Base-by-base conservation (phyloP, 108 stramenopile species). In the Cyclotella atomus region DNA sequence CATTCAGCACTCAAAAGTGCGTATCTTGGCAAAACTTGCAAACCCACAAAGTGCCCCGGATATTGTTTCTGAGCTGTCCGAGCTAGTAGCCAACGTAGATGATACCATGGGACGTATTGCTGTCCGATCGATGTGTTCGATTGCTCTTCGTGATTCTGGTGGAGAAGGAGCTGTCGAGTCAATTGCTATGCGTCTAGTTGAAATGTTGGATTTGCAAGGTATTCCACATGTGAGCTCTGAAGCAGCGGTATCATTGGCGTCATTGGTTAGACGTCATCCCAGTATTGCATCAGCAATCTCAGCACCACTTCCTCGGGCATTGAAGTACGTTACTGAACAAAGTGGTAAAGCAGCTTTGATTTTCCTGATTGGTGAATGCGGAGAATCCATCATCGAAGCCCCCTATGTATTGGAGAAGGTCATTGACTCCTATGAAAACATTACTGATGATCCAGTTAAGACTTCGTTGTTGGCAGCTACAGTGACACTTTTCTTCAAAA, bases 361-460 rank as follows among this genome's bases (percentile, higher is more conserved):
- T 30, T 98, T 94, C 80, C 79, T 99, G 68, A 64, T 99, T 17
- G 99, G 98, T n/a, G 98, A 99, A 83, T 98, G 93, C 72, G 98
- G 98, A 16, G 91, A 89, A 16, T 73, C 92, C 27, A 84, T 99
- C 30, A 65, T 77, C 21, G 96, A 97, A 54, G 98, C 98, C 2
- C 99, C 99, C 0, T 99, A 99, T 82, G 83, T 95, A n/a, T 73
- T 99, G 46, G 99, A 99, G 79, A 93, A 89, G 55, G 79, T 96
- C 28, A 94, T 94, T 71, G 91, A 94, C 77, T 73, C 83, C 7
- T 94, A 96, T 55, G 92, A 88, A 21, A 63, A 71, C 27, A 82
- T 89, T 50, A 73, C 74, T 24, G 87, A 89, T 60, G 76, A 80
- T 21, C 49, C 53, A 0, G 90, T 99, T 28, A 97, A 97, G 75